A percentile compares a stretch with the other conserved stretches of the same genome.
Evolutionary conservation across 441 rosid species (phyloP).

Genomic region (Viola pubescens): DNA sequence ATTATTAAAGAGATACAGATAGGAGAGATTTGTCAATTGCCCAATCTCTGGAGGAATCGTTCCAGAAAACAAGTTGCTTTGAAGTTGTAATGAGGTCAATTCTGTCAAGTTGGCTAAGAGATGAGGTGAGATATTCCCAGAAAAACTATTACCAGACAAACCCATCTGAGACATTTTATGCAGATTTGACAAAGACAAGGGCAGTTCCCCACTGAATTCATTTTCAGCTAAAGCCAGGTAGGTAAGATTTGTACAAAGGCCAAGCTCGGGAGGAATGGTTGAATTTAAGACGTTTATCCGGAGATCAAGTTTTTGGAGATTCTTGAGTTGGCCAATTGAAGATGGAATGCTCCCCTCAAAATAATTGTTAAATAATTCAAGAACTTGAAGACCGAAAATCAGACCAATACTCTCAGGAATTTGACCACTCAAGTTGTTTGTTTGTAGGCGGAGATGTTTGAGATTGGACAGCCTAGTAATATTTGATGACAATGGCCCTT

Average conservation of each 20-base stretch:
- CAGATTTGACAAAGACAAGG: conserved; percentile 46
- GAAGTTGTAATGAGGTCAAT: conserved; percentile 44
- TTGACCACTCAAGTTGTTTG: conserved; percentile 35
- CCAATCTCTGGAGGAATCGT: conserved; percentile 45
- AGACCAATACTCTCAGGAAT: conserved; percentile 41
- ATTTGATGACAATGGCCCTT: conserved; percentile 32
- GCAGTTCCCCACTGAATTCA: conserved; percentile 41
- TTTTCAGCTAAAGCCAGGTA: conserved; percentile 46
- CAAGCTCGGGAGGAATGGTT: conserved; percentile 44
- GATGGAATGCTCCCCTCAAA: conserved; percentile 45
- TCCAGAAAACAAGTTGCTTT: conserved; percentile 40
- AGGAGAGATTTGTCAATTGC: conserved; percentile 24
- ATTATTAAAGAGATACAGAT: conserved; percentile 36
- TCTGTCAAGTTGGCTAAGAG: conserved; percentile 42
- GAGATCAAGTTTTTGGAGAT: conserved; percentile 41
- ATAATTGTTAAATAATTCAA: conserved; percentile 38
- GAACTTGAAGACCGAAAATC: conserved; percentile 28
- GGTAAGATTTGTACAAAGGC: conserved; percentile 42
- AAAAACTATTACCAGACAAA: conserved; percentile 35
- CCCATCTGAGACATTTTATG: conserved; percentile 28
- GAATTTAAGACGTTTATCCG: conserved; percentile 33
- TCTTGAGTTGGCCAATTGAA: conserved; percentile 50
- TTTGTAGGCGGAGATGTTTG: conserved; percentile 25
- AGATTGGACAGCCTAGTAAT: conserved; percentile 38
- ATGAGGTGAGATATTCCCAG: conserved; percentile 38